Base-by-base conservation (phyloP, 306 rosid species). In the Acacia confusa region DNA sequence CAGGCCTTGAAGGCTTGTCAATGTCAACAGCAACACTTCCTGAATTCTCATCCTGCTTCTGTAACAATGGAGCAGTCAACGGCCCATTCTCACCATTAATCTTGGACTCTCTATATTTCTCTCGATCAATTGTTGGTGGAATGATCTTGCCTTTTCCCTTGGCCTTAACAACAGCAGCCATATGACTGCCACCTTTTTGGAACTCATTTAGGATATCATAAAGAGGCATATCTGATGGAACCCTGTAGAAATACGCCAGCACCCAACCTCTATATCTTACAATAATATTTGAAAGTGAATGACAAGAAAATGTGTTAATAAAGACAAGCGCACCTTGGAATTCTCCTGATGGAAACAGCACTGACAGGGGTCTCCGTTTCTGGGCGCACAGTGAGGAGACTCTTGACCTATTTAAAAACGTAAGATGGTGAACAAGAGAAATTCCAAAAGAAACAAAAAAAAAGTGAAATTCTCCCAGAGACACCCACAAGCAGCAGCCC, bases 101-200 rank as follows among this genome's bases (percentile, higher is more conserved):
- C 77, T 76, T 82, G 53, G 80, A 81, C 72, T 79, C 91, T 80
- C 85, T 92, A 52, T 12, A 48, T 78, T 91, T 87, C 78, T 88
- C 91, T 55, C 82, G 92, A 40, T 85, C 91, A 79, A 71, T 66
- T 34, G 67, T 77, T 78, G 85, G 84, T 25, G 63, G 88, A 84
- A 61, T 80, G 15, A 41, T 32, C 78, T 85, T 93, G 87, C 34
- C 84, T 88, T 86, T 96, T 61, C 88, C 94, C 76, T 82, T 88
- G 13, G 87, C 83, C 84, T 84, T 96, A 79, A 94, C 98, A 78
- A 96, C 97, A 82, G 98, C 98, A 68, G 99, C 99, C 99, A 96
- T 93, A 81, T 96, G 99, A 84, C 99, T 96, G 80, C 97, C 92
- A 4, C 99, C 99, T 78, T 96, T 96, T 76, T 96, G 99, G 85